Base-by-base conservation (phyloP, 2,329 filamentous ascomycete species). In the Elsinoe perseae region DNA sequence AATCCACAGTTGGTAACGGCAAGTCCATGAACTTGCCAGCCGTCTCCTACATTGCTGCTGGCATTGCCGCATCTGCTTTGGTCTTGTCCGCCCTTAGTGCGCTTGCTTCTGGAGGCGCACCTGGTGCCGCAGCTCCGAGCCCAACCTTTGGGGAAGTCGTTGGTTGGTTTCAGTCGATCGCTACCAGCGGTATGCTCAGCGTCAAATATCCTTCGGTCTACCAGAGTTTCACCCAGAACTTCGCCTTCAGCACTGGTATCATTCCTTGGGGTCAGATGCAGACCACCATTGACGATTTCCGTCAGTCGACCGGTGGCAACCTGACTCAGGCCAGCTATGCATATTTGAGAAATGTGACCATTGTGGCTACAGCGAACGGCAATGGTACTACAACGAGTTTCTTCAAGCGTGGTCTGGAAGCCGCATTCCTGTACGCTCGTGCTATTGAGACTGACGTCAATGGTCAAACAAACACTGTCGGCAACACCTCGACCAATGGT, bases 151-250 rank as follows among this genome's bases (percentile, higher is more conserved):
- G 79, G 43, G 89, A 96, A 66, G 84, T 95, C 48, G 80, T 95
- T 62, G 84, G 85, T 60, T 95, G 88, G 82, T 95, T 97, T 71
- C 91, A 97, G 72, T 85, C 86, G 50, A 87, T 97, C 78, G 90
- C 93, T 25, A 86, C 93, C 76, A 96, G 93, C 71, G 91, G 93
- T 62, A 97, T 97, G 93, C 79, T 95, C 69, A 95, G 88, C 58
- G 91, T 95, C 64, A 82, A 85, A 64, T 90, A 95, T 63, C 93
- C 93, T 3, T 77, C 82, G 32, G 83, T 97, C 34, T 97, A 97
- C 74, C 83, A 85, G 63, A 92, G 84, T 69, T 98, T 95, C 72
- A 77, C 86, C 60, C 88, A 88, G 74, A 97, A 97, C 74, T 97
- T 98, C 70, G 91, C 79, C 46, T 97, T 96, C 76, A 92, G 89